Evolutionary conservation across 2,329 filamentous ascomycete species (phyloP).

Genomic region (Aureobasidium sp.): DNA sequence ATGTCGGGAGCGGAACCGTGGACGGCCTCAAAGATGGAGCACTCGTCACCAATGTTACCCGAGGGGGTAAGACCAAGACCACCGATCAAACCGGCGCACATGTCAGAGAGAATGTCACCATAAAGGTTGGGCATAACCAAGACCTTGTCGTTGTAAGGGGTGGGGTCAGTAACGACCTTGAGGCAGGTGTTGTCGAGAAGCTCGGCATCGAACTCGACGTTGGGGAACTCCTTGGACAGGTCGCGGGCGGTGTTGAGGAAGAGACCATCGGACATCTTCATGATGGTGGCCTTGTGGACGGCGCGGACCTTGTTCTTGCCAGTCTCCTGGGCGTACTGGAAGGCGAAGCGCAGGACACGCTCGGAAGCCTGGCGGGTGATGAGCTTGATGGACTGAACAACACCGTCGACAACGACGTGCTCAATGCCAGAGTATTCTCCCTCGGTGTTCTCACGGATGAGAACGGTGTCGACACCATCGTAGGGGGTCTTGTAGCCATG

Average conservation of each 20-base stretch:
- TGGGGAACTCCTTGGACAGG: slow-evolving; percentile 89
- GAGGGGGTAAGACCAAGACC: slow-evolving; percentile 95
- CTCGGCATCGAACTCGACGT: slow-evolving; percentile 94
- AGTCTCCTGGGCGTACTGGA: slow-evolving; percentile 92
- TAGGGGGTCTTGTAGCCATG: slow-evolving; percentile 98
- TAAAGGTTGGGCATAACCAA: slow-evolving; percentile 97
- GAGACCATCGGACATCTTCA: slow-evolving; percentile 99
- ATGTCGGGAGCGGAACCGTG: slow-evolving; percentile 97
- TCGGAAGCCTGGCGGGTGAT: slow-evolving; percentile 93
- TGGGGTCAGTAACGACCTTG: slow-evolving; percentile 95
- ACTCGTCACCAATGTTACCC: slow-evolving; percentile 97
- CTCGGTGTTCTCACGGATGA: slow-evolving; percentile 99
- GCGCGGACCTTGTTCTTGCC: slow-evolving; percentile 95
- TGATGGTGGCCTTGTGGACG: slow-evolving; percentile 99
- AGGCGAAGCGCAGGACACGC: slow-evolving; percentile 92
- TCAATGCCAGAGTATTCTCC: slow-evolving; percentile 99
- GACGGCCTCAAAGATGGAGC: slow-evolving; percentile 99
- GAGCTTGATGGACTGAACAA: slow-evolving; percentile 99
- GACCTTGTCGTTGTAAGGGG: slow-evolving; percentile 98
- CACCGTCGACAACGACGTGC: slow-evolving; percentile 94
- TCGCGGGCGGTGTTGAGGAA: slow-evolving; percentile 83
- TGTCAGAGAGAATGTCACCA: slow-evolving; percentile 98
- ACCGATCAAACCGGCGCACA: slow-evolving; percentile 97
- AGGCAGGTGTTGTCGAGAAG: slow-evolving; percentile 98
- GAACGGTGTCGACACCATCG: slow-evolving; percentile 90